phyloP scores from a whole-genome alignment of 495 filamentous ascomycete species.

The Aspergillus nidulans region DNA sequence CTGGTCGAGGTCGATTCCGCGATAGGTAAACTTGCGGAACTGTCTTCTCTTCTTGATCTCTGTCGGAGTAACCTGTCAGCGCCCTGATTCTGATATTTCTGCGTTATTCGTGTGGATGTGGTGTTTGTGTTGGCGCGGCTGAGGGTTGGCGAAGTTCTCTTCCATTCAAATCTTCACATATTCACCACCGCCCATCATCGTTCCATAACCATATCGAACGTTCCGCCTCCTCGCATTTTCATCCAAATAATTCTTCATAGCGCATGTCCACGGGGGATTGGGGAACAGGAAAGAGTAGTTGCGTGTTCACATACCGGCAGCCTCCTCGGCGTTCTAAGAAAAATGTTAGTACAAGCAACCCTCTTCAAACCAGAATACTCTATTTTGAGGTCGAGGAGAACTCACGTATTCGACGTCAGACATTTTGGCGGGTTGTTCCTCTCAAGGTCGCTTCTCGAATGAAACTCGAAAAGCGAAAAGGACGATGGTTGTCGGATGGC shows the following conservation, averaged over 20 bases:
- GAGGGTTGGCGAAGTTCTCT: constrained; percentile 17
- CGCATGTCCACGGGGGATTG: constrained; percentile 1
- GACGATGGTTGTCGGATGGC: constrained; percentile 43
- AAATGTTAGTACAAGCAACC: constrained; percentile 32
- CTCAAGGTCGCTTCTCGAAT: constrained; percentile 49
- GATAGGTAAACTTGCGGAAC: constrained; percentile 99
- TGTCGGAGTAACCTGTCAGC: constrained; percentile 45
- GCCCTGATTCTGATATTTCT: constrained; percentile 20
- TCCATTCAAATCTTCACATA: neutral
- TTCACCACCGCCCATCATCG: neutral
- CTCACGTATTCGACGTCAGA: constrained; percentile 89
- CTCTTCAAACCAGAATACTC: neutral
- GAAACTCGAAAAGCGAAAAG: constrained; percentile 47
- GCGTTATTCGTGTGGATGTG: neutral
- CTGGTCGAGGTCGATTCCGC: constrained; percentile 98
- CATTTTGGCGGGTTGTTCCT: constrained; percentile 68
- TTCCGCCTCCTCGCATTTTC: constrained; percentile 5
- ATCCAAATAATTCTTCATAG: constrained; percentile 8
- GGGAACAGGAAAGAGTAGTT: constrained; percentile 8
- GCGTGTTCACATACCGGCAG: constrained; percentile 64
- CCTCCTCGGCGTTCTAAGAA: constrained; percentile 83
- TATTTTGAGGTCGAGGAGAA: constrained; percentile 22
- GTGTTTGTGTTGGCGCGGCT: neutral
- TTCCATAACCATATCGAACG: constrained; percentile 8
- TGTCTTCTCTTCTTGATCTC: constrained; percentile 99